phyloP scores from a whole-genome alignment of 1,139 yeast species.

The Suhomyces bokatorum region DNA sequence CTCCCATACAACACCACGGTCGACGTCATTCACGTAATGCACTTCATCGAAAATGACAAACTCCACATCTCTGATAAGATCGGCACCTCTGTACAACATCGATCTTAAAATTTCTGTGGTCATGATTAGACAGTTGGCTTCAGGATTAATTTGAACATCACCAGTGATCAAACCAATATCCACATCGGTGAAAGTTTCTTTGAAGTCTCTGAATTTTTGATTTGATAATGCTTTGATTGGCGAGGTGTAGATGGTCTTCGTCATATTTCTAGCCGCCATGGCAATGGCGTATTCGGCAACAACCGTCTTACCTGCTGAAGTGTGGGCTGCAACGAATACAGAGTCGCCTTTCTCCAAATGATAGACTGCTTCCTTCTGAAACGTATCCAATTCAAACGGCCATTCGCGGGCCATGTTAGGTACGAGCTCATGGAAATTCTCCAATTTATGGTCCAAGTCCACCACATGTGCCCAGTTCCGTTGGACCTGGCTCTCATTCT shows the following conservation, averaged over 20 bases:
- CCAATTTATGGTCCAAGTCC: slow-evolving; percentile 78
- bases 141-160: slow-evolving; percentile 96
- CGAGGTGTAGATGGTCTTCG: slow-evolving; percentile 88
- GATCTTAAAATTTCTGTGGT: slow-evolving; percentile 94
- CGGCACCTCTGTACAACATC: slow-evolving; percentile 96
- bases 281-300: slow-evolving; percentile 95
- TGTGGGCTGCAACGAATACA: slow-evolving; percentile 97
- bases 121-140: slow-evolving; percentile 95
- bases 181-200: slow-evolving; percentile 71
- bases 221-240: slow-evolving; percentile 92
- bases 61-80: slow-evolving; percentile 92
- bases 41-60: slow-evolving; percentile 98
- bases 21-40: slow-evolving; percentile 94
- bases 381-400: slow-evolving; percentile 92
- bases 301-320: slow-evolving; percentile 91
- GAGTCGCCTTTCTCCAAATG: slow-evolving; percentile 97
- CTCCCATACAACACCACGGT: slow-evolving; percentile 99
- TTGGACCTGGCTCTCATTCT: slow-evolving; percentile 36
- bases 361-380: slow-evolving; percentile 95
- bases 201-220: slow-evolving; percentile 91
- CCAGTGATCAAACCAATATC: slow-evolving; percentile 97
- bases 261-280: slow-evolving; percentile 86
- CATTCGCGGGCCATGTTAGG: slow-evolving; percentile 92
- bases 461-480: slow-evolving; percentile 95
- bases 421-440: slow-evolving; percentile 81